A percentile compares a stretch with the other conserved stretches of the same genome.
These are phyloP conservation scores for Paramecium sexaurelia DNA, from an alignment of 73 alveolate species.

Conservation along the genomic window DNA sequence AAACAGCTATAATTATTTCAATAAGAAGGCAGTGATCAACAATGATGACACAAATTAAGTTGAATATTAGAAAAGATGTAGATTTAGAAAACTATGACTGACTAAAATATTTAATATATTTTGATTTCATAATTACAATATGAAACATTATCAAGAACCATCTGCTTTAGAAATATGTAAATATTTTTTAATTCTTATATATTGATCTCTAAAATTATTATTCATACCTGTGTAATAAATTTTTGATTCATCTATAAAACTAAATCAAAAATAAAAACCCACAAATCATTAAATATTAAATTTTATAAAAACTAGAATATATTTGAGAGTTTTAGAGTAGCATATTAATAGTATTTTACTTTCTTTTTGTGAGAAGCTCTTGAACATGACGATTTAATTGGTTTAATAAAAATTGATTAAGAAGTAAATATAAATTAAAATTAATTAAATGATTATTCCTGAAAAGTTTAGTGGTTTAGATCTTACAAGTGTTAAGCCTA, in stretches of 20 bases:
- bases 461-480: slow-evolving; percentile 34
- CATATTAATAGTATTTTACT: too few relatives aligned
- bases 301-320: too few relatives aligned
- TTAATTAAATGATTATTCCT: slow-evolving; percentile 45
- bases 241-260: background rate
- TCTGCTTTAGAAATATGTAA: too few relatives aligned
- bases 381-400: too few relatives aligned
- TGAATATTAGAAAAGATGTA: background rate
- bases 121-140: background rate
- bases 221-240: background rate
- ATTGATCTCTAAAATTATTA: background rate
- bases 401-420: background rate
- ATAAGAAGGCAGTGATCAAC: background rate
- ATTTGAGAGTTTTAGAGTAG: too few relatives aligned
- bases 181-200: background rate
- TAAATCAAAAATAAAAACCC: background rate
- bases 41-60: background rate
- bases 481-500: slow-evolving; percentile 4
- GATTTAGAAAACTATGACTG: background rate
- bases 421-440: background rate
- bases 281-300: too few relatives aligned
- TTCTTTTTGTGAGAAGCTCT: too few relatives aligned
- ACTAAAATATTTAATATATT: background rate
- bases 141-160: background rate
- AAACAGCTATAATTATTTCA: background rate